These are phyloP conservation scores for Pontederia crassipes DNA, from an alignment of 176 grass and related monocot genomes.

Conservation along the genomic window DNA sequence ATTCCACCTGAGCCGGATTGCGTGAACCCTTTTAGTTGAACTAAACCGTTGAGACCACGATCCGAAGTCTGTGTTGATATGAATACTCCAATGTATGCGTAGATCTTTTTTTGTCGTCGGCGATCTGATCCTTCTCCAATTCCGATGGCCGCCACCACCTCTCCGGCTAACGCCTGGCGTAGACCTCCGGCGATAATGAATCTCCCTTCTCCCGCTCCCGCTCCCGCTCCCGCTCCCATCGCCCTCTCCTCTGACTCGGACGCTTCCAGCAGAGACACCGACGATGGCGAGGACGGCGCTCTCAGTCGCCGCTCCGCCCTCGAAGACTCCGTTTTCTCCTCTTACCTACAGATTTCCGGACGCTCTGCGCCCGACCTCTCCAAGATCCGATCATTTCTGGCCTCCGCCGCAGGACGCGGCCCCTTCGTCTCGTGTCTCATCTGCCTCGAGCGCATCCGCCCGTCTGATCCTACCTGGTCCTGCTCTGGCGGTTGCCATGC, in stretches of 20 bases:
- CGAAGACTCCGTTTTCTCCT: constrained; percentile 39
- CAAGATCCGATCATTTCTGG: constrained; percentile 77
- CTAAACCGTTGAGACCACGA: too few relatives aligned
- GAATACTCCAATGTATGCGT: too few relatives aligned
- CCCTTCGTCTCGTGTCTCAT: constrained; percentile 62
- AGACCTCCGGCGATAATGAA: neutral
- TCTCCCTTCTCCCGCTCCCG: neutral
- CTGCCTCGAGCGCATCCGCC: constrained; percentile 74
- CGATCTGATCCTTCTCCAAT: neutral
- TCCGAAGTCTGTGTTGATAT: too few relatives aligned
- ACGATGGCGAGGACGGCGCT: constrained; percentile 24
- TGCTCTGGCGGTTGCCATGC: constrained; percentile 68
- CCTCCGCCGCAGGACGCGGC: constrained; percentile 56
- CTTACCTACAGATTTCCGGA: constrained; percentile 46
- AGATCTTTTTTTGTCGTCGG: neutral
- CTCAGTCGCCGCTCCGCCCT: constrained; percentile 10
- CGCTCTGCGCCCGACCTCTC: constrained; percentile 44
- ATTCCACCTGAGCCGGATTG: too few relatives aligned
- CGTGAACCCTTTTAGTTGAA: too few relatives aligned
- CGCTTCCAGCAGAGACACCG: constrained; percentile 4
- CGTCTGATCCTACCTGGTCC: constrained; percentile 65
- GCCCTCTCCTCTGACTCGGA: constrained; percentile 28
- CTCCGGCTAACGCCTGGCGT: neutral
- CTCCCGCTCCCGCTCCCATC: neutral
- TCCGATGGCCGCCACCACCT: neutral